Conservation (phyloP, 768 basidiomycete genomes). For the Leucocoprinus birnbaumii region DNA sequence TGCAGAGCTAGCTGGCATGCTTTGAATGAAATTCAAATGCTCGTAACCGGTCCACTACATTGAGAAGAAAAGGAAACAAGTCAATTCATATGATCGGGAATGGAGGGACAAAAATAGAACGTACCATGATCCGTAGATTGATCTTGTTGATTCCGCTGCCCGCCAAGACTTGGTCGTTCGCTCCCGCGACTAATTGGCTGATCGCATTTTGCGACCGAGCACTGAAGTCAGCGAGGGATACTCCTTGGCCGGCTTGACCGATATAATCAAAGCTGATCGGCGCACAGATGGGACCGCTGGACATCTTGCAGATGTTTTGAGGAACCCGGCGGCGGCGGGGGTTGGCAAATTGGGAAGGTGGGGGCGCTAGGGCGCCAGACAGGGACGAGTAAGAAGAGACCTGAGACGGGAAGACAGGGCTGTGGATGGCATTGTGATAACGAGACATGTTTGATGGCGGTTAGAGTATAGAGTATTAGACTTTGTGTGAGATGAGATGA, state of each 20-base stretch:
- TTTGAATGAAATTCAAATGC: slow-evolving; percentile 10
- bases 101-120: background rate
- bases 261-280: slow-evolving; percentile 38
- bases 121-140: slow-evolving; percentile 13
- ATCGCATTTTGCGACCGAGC: slow-evolving; percentile 8
- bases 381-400: slow-evolving; percentile 9
- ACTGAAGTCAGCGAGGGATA: slow-evolving; percentile 32
- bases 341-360: background rate
- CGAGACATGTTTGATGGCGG: slow-evolving; percentile 11
- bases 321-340: slow-evolving; percentile 8
- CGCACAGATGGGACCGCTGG: slow-evolving; percentile 20
- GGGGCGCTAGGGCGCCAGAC: slow-evolving; percentile 4
- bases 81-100: slow-evolving; percentile 1
- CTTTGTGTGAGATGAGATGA: background rate
- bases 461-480: slow-evolving; percentile 7
- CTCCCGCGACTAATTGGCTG: slow-evolving; percentile 11
- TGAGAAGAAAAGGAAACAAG: slow-evolving; percentile 15
- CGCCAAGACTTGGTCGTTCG: slow-evolving; percentile 13
- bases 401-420: slow-evolving; percentile 11
- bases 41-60: slow-evolving; percentile 16
- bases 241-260: slow-evolving; percentile 38
- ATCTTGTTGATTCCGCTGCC: slow-evolving; percentile 8
- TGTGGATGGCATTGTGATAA: slow-evolving; percentile 11
- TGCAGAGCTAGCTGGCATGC: slow-evolving; percentile 13
- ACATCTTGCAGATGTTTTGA: slow-evolving; percentile 15